Conservation (phyloP, 495 filamentous ascomycete species). For the Penicillium coprophilum region DNA sequence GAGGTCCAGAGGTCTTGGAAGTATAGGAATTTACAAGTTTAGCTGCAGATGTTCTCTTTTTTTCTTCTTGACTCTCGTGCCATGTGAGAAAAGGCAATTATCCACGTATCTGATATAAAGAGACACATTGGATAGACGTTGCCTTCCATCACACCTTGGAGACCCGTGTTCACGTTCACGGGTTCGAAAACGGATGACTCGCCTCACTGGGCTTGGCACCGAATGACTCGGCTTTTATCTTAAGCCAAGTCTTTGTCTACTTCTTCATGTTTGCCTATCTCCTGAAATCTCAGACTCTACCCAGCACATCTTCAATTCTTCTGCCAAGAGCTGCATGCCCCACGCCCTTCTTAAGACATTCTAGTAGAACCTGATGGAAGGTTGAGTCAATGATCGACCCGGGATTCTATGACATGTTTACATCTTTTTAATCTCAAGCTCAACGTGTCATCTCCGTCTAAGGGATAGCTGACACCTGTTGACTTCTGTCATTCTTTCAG, state of each 20-base stretch:
- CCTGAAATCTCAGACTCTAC: background rate
- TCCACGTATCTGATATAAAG: background rate
- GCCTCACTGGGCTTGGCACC: constrained; percentile 17
- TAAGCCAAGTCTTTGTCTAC: background rate
- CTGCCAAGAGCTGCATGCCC: constrained; percentile 7
- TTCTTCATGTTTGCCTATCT: background rate
- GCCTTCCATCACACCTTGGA: background rate
- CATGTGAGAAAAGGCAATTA: too few relatives aligned
- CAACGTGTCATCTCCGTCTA: constrained; percentile 18
- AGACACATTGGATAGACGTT: background rate
- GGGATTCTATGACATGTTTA: constrained; percentile 18
- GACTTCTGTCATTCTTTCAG: background rate
- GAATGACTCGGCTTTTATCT: background rate
- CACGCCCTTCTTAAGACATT: constrained; percentile 27
- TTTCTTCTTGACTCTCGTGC: background rate
- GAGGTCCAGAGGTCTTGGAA: background rate
- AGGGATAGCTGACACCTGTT: background rate
- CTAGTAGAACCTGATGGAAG: constrained; percentile 35
- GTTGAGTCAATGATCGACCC: constrained; percentile 20
- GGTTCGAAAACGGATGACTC: constrained; percentile 19
- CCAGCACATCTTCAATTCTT: background rate
- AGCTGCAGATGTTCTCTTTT: background rate
- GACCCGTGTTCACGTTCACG: background rate
- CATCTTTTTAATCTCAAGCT: constrained; percentile 11
- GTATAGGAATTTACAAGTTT: too few relatives aligned